phyloP scores from a whole-genome alignment of 345 rosid species.

The Geranium brycei region DNA sequence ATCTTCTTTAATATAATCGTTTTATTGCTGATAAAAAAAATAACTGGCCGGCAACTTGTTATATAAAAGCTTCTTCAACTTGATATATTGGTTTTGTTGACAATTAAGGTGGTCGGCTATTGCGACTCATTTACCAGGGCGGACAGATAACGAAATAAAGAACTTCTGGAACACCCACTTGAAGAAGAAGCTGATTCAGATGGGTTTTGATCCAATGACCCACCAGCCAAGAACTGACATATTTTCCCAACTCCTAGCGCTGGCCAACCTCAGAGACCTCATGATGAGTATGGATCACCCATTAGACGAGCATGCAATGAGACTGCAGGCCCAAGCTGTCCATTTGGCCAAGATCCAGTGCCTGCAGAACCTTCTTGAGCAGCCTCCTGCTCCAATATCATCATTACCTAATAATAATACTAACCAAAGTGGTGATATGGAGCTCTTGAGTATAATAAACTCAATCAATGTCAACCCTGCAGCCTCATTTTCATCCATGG shows the following conservation, averaged over 20 bases:
- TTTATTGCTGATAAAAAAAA: too few relatives aligned
- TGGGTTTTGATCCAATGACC: slow-evolving; percentile 82
- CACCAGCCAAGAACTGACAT: slow-evolving; percentile 61
- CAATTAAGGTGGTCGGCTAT: slow-evolving; percentile 52
- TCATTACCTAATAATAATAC: too few relatives aligned
- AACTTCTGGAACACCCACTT: slow-evolving; percentile 68
- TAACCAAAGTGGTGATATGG: slow-evolving; percentile 25
- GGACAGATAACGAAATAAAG: slow-evolving; percentile 61
- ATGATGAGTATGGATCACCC: slow-evolving; percentile 14
- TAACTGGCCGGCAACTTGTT: not conserved
- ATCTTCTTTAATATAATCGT: too few relatives aligned
- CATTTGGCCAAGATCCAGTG: slow-evolving; percentile 40
- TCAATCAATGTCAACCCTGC: slow-evolving; percentile 10
- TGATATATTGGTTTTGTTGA: too few relatives aligned
- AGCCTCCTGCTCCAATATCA: slow-evolving; percentile 19
- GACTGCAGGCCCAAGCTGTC: slow-evolving; percentile 41
- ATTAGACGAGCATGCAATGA: slow-evolving; percentile 34
- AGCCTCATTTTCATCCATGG: slow-evolving; percentile 10
- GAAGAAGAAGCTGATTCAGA: slow-evolving; percentile 57
- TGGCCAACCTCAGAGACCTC: slow-evolving; percentile 36
- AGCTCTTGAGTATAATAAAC: slow-evolving; percentile 18
- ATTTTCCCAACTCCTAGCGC: slow-evolving; percentile 47
- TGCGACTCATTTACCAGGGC: slow-evolving; percentile 46
- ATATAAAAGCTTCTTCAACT: too few relatives aligned
- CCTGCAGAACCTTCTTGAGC: slow-evolving; percentile 26